Evolutionary conservation across 768 basidiomycete species (phyloP).

Genomic region (Nevesoporus exiguus): DNA sequence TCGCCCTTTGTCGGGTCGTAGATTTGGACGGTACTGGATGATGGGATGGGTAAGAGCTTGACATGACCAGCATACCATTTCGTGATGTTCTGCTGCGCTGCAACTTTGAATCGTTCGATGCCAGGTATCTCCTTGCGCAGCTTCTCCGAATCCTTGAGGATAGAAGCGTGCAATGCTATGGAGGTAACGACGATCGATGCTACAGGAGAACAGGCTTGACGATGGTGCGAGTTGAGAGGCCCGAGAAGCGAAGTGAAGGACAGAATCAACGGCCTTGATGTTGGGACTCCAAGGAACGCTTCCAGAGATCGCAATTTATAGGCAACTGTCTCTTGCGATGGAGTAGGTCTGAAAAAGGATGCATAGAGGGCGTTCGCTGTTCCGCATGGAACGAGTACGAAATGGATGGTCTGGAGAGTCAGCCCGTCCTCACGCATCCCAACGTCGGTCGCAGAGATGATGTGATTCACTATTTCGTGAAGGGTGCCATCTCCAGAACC

Average conservation of each 20-base stretch:
- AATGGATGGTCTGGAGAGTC: slow-evolving; percentile 28
- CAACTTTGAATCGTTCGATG: slow-evolving; percentile 83
- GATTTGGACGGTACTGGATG: slow-evolving; percentile 43
- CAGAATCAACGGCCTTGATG: slow-evolving; percentile 46
- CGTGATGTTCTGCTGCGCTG: slow-evolving; percentile 70
- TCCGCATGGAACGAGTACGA: slow-evolving; percentile 68
- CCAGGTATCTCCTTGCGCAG: slow-evolving; percentile 69
- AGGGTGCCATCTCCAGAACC: slow-evolving; percentile 91
- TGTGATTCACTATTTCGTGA: slow-evolving; percentile 77
- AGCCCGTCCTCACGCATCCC: slow-evolving; percentile 16
- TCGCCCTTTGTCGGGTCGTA: slow-evolving; percentile 53
- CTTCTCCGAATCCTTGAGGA: slow-evolving; percentile 77
- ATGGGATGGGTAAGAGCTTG: slow-evolving; percentile 49
- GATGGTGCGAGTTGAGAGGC: slow-evolving; percentile 24
- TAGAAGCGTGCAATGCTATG: slow-evolving; percentile 79
- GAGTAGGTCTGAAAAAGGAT: slow-evolving; percentile 61
- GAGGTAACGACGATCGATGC: slow-evolving; percentile 84
- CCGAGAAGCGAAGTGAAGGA: slow-evolving; percentile 47
- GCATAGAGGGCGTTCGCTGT: slow-evolving; percentile 93
- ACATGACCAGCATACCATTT: slow-evolving; percentile 66
- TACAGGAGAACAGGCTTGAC: slow-evolving; percentile 23
- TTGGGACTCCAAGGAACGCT: slow-evolving; percentile 42
- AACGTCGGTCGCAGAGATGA: slow-evolving; percentile 31
- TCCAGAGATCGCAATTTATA: slow-evolving; percentile 57
- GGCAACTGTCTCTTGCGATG: slow-evolving; percentile 23